Base-by-base conservation (phyloP, 2,329 filamentous ascomycete species). In the Penicillium sp. region DNA sequence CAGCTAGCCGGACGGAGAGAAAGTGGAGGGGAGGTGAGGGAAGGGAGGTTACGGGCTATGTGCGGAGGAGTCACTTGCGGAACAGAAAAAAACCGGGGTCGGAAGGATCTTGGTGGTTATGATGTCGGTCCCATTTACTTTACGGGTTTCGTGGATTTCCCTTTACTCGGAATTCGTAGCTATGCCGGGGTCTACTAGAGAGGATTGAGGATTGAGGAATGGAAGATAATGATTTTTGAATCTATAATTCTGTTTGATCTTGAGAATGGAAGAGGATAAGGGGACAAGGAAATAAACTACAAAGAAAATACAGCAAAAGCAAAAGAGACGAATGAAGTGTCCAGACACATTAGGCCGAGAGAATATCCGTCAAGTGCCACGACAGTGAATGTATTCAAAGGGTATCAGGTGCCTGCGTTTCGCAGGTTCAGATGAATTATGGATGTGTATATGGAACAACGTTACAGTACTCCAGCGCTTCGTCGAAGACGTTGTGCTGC, bases 331-430 rank as follows among this genome's bases (percentile, higher is more conserved):
- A 34, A 42, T 36, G 21, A 18, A 18, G n/a, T 20, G 20, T 26
- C 23, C 7, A 49, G 27, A 40, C 17, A 37, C 17, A 27, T 27
- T 7, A 32, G n/a, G n/a, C n/a, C n/a, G n/a, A 30, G 9, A 42
- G 29, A 18, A 21, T 34, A 15, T 9, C 29, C n/a, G 37, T 40
- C 44, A 26, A 34, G 33, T 39, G 29, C 29, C 43, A 50, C 29
- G 46, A 52, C 49, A 30, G 49, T 48, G 42, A 45, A 46, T 51
- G 49, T 34, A 52, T 55, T 53, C 47, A 51, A 36, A 44, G 47
- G 50, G 47, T 53, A 56, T 54, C 51, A 43, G 45, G 42, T 49
- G n/a, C n/a, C 52, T 55, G 42, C 21, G 39, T 17, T 36, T 23
- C n/a, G 8, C 37, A 41, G 26, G 37, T 23, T 32, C 36, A 48